phyloP scores from a whole-genome alignment of 1,284 basidiomycete genomes.

The Cryptococcus sp. region DNA sequence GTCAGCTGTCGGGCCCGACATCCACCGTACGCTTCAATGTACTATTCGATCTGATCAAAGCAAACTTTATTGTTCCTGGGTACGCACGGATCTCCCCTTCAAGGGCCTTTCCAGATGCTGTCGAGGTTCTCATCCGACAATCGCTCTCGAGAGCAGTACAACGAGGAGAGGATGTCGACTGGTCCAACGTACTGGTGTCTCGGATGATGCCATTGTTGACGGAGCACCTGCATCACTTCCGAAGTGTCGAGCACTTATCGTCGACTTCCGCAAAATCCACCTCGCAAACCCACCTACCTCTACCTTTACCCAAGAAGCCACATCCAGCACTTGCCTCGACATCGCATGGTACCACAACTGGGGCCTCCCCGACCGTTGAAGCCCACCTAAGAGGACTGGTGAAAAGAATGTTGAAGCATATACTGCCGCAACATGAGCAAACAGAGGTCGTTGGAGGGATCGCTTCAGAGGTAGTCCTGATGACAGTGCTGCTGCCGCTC shows the following conservation, averaged over 20 bases:
- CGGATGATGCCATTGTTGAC: conserved; percentile 82
- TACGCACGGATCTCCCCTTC: conserved; percentile 77
- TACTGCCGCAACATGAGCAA: conserved; percentile 71
- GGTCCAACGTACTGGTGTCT: conserved; percentile 72
- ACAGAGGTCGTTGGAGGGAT: conserved; percentile 70
- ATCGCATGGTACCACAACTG: conserved; percentile 72
- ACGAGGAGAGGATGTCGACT: conserved; percentile 61
- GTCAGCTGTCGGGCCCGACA: background rate
- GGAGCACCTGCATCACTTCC: conserved; percentile 80
- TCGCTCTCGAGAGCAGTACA: conserved; percentile 59
- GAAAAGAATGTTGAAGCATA: conserved; percentile 62
- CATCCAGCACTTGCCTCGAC: conserved; percentile 81
- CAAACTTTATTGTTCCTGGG: conserved; percentile 81
- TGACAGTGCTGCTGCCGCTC: conserved; percentile 74
- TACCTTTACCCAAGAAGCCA: conserved; percentile 44
- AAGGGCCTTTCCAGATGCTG: conserved; percentile 77
- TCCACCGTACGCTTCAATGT: conserved; percentile 67
- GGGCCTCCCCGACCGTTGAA: conserved; percentile 86
- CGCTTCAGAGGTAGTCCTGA: conserved; percentile 75
- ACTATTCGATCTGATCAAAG: conserved; percentile 69
- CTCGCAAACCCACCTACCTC: conserved; percentile 13
- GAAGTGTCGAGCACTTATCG: conserved; percentile 70
- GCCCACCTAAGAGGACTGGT: conserved; percentile 70
- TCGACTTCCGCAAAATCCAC: conserved; percentile 49
- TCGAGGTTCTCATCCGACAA: conserved; percentile 69